Evolutionary conservation across 805 yeast species (phyloP).

Genomic region (Gaillardinia entomophila): DNA sequence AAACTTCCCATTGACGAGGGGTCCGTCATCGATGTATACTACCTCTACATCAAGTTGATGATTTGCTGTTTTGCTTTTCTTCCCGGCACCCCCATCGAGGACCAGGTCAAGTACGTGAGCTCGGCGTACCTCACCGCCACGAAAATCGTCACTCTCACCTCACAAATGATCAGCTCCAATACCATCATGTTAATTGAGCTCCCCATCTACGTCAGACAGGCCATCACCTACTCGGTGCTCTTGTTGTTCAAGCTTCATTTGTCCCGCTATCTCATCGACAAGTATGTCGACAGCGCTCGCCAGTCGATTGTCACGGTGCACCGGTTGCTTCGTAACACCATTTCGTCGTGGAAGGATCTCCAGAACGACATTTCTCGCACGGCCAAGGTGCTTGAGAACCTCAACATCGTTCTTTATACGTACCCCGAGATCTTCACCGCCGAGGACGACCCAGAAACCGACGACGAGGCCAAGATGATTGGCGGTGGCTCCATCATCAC

Average conservation of each 20-base stretch:
- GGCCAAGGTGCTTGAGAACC: conserved; percentile 83
- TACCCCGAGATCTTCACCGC: conserved; percentile 79
- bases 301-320: conserved; percentile 93
- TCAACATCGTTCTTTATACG: conserved; percentile 79
- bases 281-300: conserved; percentile 80
- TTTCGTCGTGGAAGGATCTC: conserved; percentile 87
- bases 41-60: conserved; percentile 71
- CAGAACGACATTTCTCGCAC: conserved; percentile 88
- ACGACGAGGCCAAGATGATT: not conserved
- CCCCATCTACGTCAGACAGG: conserved; percentile 82
- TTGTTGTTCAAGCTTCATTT: conserved; percentile 75
- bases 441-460: conserved; percentile 42
- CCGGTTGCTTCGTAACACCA: conserved; percentile 76
- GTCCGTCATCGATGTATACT: conserved; percentile 68
- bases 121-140: conserved; percentile 79
- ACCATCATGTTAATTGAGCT: conserved; percentile 68
- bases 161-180: conserved; percentile 54
- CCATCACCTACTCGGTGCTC: conserved; percentile 76
- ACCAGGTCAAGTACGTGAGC: conserved; percentile 78
- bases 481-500: conserved; percentile 52
- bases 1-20: conserved; percentile 61
- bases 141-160: conserved; percentile 69
- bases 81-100: conserved; percentile 85
- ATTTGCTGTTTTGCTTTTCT: conserved; percentile 85
- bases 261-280: conserved; percentile 66